Evolutionary conservation across 495 filamentous ascomycete genomes (phyloP), one percentile per base, ranked within the genome.

Genomic region (Hyphodiscus hymeniophilus): DNA sequence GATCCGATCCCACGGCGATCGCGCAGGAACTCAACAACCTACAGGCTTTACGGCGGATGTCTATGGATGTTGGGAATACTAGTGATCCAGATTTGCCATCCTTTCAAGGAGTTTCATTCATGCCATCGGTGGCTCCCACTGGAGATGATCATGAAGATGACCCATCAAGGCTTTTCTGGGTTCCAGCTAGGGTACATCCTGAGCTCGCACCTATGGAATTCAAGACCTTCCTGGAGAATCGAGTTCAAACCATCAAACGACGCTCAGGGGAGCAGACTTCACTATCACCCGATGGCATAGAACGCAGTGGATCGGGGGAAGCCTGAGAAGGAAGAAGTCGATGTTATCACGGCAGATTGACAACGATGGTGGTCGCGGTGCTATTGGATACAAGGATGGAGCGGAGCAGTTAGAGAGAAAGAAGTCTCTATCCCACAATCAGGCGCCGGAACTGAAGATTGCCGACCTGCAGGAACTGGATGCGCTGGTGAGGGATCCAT

Each of bases 181-280:
- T 99, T 21, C 92, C 92, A 0, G 92, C 92, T 18, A 78, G 89
- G 47, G 71, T 97, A 15, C 92, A 99, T 58, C 92, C 92, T 11
- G 92, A 97, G 66, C 69, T 99, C 24, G 92, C 94, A 22, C 94
- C 92, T 4, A 89, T 83, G 63, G 94, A 96, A 59, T 99, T 97
- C 71, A 95, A 92, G 65, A 86, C 86, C 1, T 99, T 97, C 58
- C 74, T 99, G 0, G 91, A 97, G 59, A 92, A 89, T 38, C 83
- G 87, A 59, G 84, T 95, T 20, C 82, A 94, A 44, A 79, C 86
- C 11, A 94, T 97, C 56, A 84, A 88, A 66, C 71, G 90, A 54
- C 79, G 82, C 60, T 94, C 88, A 6, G 81, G 83, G 6, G 88
- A 91, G 38, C 57, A 64, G 30, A 62, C 66, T 3, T 73, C 84